Conservation (phyloP, 495 filamentous ascomycete genomes). For the Penicillium robsamsonii region DNA sequence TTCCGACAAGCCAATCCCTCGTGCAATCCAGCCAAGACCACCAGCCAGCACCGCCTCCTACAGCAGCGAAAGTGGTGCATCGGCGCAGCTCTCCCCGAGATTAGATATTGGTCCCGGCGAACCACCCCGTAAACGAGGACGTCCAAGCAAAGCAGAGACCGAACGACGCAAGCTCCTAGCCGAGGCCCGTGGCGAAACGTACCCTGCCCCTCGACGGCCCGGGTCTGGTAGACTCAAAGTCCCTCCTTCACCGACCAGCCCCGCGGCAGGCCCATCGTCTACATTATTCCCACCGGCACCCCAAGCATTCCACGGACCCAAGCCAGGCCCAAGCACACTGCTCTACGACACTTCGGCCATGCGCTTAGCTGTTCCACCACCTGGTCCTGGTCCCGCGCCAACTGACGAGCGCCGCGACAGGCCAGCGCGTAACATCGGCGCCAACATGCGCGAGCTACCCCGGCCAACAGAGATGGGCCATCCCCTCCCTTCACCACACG, state of each 20-base stretch:
- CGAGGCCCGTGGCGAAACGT: conserved; percentile 50
- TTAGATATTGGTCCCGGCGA: conserved; percentile 32
- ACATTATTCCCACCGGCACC: conserved; percentile 4
- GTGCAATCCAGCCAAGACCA: conserved; percentile 44
- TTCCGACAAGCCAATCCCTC: conserved; percentile 38
- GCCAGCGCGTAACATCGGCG: conserved; percentile 24
- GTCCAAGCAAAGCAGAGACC: conserved; percentile 57
- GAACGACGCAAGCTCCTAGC: conserved; percentile 52
- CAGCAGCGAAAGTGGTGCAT: conserved; percentile 40
- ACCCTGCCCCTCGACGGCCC: conserved; percentile 41
- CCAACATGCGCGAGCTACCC: conserved; percentile 35
- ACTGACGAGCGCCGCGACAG: conserved; percentile 24
- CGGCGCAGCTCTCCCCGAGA: conserved; percentile 39
- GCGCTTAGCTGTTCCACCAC: conserved; percentile 9
- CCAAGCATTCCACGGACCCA: conserved; percentile 11
- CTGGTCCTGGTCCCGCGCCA: conserved; percentile 4
- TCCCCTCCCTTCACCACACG: conserved; percentile 34
- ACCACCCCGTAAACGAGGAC: conserved; percentile 57
- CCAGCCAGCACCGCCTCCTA: conserved; percentile 37
- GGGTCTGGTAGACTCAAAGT: conserved; percentile 32
- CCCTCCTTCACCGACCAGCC: conserved; percentile 37
- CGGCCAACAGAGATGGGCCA: conserved; percentile 33
- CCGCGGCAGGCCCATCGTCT: conserved; percentile 13
- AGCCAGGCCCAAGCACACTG: not conserved
- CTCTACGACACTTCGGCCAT: conserved; percentile 14